These are phyloP conservation scores for Alternaria ethzedia DNA, from an alignment of 2,329 filamentous ascomycete species.

Conservation along the genomic window DNA sequence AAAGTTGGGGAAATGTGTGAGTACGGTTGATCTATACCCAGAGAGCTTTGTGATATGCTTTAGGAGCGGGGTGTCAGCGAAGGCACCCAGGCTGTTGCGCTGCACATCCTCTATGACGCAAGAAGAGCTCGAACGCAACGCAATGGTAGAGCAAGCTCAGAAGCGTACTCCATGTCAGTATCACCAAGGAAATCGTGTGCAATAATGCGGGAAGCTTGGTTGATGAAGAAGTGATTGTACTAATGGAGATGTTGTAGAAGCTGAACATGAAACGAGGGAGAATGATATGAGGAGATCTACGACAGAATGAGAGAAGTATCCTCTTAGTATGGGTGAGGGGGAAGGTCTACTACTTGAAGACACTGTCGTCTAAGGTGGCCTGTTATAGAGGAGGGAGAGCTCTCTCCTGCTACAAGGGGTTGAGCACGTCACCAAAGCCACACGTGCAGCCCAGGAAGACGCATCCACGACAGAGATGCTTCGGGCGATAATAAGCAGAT, in stretches of 20 bases:
- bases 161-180: background rate
- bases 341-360: background rate
- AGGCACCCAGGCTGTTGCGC: background rate
- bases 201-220: background rate
- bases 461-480: background rate
- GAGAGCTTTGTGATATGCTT: background rate
- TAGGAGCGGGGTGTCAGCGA: background rate
- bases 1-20: background rate
- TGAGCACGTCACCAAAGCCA: background rate
- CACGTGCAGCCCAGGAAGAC: background rate
- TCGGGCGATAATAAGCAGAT: background rate
- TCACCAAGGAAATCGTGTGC: background rate
- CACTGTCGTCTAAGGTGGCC: background rate
- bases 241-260: background rate
- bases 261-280: background rate
- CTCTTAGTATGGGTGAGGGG: background rate
- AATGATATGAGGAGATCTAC: background rate
- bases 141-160: background rate
- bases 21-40: background rate
- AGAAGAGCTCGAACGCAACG: background rate
- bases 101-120: background rate
- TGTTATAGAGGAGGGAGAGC: background rate
- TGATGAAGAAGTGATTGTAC: background rate
- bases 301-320: background rate
- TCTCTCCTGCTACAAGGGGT: background rate